These are phyloP conservation scores for Magnolia changhungtana DNA, from an alignment of 164 flowering plant species.

Conservation along the genomic window DNA sequence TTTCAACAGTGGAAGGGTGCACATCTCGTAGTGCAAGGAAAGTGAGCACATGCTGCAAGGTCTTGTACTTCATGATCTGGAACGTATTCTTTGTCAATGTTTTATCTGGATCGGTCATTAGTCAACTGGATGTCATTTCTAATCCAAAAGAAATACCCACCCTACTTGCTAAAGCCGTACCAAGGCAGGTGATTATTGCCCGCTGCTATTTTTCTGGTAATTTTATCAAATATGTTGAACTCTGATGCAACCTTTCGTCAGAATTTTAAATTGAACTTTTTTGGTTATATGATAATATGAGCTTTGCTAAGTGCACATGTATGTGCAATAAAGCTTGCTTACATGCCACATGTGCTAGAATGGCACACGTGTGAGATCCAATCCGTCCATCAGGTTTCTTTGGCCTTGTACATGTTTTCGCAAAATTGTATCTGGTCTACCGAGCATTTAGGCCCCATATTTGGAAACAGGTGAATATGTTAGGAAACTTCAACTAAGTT, in stretches of 20 bases:
- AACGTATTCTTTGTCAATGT: constrained; percentile 91
- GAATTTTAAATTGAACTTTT: too few relatives aligned
- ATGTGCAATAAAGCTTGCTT: too few relatives aligned
- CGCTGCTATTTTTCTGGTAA: background rate
- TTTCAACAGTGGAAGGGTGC: constrained; percentile 77
- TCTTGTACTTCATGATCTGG: constrained; percentile 82
- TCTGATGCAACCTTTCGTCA: background rate
- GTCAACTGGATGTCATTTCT: constrained; percentile 48
- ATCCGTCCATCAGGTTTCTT: too few relatives aligned
- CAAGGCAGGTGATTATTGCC: constrained; percentile 51
- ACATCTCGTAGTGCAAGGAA: constrained; percentile 84
- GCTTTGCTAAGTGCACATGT: too few relatives aligned
- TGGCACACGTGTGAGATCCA: too few relatives aligned
- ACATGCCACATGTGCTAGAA: too few relatives aligned
- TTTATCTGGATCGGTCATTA: constrained; percentile 63
- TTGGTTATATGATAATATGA: too few relatives aligned
- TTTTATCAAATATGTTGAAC: background rate
- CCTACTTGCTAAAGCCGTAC: constrained; percentile 64
- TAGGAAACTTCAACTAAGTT: too few relatives aligned
- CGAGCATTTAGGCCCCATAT: too few relatives aligned
- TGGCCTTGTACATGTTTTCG: too few relatives aligned
- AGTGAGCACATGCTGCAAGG: constrained; percentile 79
- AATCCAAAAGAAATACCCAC: constrained; percentile 59
- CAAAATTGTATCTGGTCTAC: too few relatives aligned
- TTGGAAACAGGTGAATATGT: too few relatives aligned